Evolutionary conservation across 1,284 basidiomycete species (phyloP).

Genomic region (Bondarzewia mesenterica): DNA sequence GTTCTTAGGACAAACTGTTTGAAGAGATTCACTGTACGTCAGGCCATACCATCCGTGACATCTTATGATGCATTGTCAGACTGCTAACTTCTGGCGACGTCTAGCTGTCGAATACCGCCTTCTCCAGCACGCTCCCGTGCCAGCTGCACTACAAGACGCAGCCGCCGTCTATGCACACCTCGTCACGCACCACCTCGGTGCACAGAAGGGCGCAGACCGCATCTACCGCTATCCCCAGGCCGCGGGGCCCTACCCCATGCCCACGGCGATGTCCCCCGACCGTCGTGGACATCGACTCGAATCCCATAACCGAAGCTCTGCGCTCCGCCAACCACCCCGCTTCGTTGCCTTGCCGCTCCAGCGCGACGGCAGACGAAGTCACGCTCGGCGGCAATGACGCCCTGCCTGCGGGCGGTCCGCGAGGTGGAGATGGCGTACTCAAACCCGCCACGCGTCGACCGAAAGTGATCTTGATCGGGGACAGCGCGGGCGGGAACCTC

Average conservation of each 20-base stretch:
- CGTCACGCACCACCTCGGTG: conserved; percentile 22
- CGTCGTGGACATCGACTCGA: background rate
- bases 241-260: background rate
- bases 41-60: background rate
- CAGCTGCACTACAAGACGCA: conserved; percentile 56
- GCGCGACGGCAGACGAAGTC: background rate
- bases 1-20: conserved; percentile 24
- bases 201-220: conserved; percentile 11
- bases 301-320: background rate
- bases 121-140: conserved; percentile 47
- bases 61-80: background rate
- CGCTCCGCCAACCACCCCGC: background rate
- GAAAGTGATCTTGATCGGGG: conserved; percentile 58
- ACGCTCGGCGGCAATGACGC: background rate
- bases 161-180: conserved; percentile 53
- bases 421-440: background rate
- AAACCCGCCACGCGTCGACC: conserved; percentile 19
- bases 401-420: background rate
- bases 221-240: conserved; percentile 11
- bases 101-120: conserved; percentile 41
- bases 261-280: background rate
- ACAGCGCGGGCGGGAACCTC: conserved; percentile 67
- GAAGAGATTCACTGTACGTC: conserved; percentile 31
- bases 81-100: background rate
- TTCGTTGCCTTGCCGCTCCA: no score